A percentile compares a stretch with the other conserved stretches of the same genome.
phyloP scores from a whole-genome alignment of 1,139 yeast genomes.

The Sugiyamaella pinicola region DNA sequence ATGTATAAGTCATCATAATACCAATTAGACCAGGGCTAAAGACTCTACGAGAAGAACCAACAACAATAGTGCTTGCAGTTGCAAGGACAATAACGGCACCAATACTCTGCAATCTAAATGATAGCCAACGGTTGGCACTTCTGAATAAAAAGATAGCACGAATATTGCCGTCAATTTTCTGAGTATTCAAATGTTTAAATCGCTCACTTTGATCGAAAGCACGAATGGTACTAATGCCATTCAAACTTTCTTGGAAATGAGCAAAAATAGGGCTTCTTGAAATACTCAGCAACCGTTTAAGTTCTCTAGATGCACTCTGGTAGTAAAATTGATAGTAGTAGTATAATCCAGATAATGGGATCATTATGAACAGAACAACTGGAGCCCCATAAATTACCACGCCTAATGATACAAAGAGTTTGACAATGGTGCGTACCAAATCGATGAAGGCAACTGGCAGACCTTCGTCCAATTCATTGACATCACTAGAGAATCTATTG shows the following conservation, averaged over 20 bases:
- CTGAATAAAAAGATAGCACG: slow-evolving; percentile 54
- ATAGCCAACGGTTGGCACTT: slow-evolving; percentile 64
- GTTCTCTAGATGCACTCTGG: slow-evolving; percentile 75
- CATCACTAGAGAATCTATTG: slow-evolving; percentile 74
- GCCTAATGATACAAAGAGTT: slow-evolving; percentile 62
- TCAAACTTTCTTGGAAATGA: slow-evolving; percentile 74
- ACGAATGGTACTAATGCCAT: slow-evolving; percentile 71
- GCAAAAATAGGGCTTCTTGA: slow-evolving; percentile 77
- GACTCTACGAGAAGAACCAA: slow-evolving; percentile 55
- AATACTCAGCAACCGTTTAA: slow-evolving; percentile 77
- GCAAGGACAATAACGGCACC: slow-evolving; percentile 65
- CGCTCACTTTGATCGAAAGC: slow-evolving; percentile 56
- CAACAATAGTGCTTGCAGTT: slow-evolving; percentile 52
- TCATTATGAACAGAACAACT: slow-evolving; percentile 53
- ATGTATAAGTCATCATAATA: slow-evolving; percentile 69
- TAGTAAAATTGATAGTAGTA: slow-evolving; percentile 81
- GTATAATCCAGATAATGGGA: slow-evolving; percentile 60
- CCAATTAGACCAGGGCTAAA: slow-evolving; percentile 72
- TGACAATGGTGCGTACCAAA: slow-evolving; percentile 55
- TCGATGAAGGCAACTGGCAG: slow-evolving; percentile 44
- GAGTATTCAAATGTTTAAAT: slow-evolving; percentile 56
- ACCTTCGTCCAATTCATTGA: slow-evolving; percentile 69
- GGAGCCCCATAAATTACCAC: slow-evolving; percentile 74
- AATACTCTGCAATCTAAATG: slow-evolving; percentile 62
- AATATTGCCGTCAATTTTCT: slow-evolving; percentile 64